A percentile compares a stretch with the other conserved stretches of the same genome.
phyloP scores from a whole-genome alignment of 1,284 basidiomycete genomes.

The Garcileccinum viscosum region DNA sequence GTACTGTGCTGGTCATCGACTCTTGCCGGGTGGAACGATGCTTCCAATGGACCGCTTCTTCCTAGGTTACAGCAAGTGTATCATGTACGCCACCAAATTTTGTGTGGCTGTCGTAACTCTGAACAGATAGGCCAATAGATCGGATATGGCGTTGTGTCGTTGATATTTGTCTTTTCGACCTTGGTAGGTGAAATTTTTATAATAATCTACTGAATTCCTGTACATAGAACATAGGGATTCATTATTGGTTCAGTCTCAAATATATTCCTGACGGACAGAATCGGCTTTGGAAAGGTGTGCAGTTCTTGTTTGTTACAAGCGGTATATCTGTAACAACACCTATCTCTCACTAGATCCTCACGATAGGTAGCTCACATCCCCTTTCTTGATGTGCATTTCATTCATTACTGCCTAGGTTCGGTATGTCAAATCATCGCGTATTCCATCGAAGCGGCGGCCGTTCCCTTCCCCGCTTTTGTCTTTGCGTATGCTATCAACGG shows the following conservation, averaged over 20 bases:
- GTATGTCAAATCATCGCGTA: slow-evolving; percentile 49
- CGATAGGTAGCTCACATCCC: slow-evolving; percentile 9
- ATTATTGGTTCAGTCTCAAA: slow-evolving; percentile 25
- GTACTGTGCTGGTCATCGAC: slow-evolving; percentile 24
- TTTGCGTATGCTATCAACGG: slow-evolving; percentile 63
- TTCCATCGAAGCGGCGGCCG: slow-evolving; percentile 56
- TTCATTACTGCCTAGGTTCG: slow-evolving; percentile 32
- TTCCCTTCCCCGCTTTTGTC: slow-evolving; percentile 67
- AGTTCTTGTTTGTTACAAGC: neutral
- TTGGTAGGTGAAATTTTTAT: slow-evolving; percentile 13
- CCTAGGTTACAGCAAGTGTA: slow-evolving; percentile 29
- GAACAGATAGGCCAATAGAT: slow-evolving; percentile 19
- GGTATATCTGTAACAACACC: neutral
- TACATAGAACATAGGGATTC: slow-evolving; percentile 21
- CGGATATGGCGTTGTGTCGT: slow-evolving; percentile 25
- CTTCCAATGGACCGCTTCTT: slow-evolving; percentile 26
- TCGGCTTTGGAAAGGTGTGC: slow-evolving; percentile 31
- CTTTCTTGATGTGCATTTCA: neutral
- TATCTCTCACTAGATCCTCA: slow-evolving; percentile 9
- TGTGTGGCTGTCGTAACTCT: neutral
- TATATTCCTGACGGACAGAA: slow-evolving; percentile 15
- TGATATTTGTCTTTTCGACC: slow-evolving; percentile 31
- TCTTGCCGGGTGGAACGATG: slow-evolving; percentile 32
- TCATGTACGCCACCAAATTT: slow-evolving; percentile 9
- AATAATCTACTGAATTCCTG: neutral